A percentile compares a stretch with the other conserved stretches of the same genome.
Evolutionary conservation across 371 early-diverging fungal species (phyloP).

Genomic region (Rhizopus stolonifer): DNA sequence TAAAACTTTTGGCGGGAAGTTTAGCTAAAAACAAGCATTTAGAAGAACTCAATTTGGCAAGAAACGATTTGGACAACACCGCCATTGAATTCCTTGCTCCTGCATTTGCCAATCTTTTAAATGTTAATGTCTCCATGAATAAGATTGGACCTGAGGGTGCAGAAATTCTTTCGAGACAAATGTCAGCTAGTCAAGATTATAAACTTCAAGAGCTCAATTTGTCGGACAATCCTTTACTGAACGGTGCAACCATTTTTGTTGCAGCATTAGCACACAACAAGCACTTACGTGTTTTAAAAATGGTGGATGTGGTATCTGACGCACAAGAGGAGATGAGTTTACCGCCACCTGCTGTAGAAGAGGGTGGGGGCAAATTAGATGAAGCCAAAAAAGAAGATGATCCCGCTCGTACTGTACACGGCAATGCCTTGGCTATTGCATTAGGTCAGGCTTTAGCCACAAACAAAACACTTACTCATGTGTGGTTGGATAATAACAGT

Average conservation of each 20-base stretch:
- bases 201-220: slow-evolving; percentile 49
- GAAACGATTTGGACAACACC: slow-evolving; percentile 50
- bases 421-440: slow-evolving; percentile 43
- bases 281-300: slow-evolving; percentile 35
- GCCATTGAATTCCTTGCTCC: slow-evolving; percentile 30
- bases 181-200: slow-evolving; percentile 1
- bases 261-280: slow-evolving; percentile 36
- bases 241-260: slow-evolving; percentile 43
- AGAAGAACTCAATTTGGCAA: slow-evolving; percentile 43
- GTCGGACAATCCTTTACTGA: slow-evolving; percentile 55
- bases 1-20: slow-evolving; percentile 21
- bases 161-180: slow-evolving; percentile 23
- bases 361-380: slow-evolving; percentile 11
- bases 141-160: slow-evolving; percentile 40
- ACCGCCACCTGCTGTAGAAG: slow-evolving; percentile 33
- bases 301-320: slow-evolving; percentile 43
- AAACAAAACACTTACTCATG: slow-evolving; percentile 34
- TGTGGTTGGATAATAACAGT: slow-evolving; percentile 54
- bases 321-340: slow-evolving; percentile 25
- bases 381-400: slow-evolving; percentile 10
- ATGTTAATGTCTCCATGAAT: slow-evolving; percentile 49
- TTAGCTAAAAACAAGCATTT: slow-evolving; percentile 32
- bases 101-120: slow-evolving; percentile 22
- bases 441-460: slow-evolving; percentile 27
- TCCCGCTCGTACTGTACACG: slow-evolving; percentile 35